Percentiles rank a stretch among this genome's conserved stretches.
These are phyloP conservation scores for Aspergillus carlsbadensis DNA, from an alignment of 495 filamentous ascomycete genomes.

Conservation along the genomic window DNA sequence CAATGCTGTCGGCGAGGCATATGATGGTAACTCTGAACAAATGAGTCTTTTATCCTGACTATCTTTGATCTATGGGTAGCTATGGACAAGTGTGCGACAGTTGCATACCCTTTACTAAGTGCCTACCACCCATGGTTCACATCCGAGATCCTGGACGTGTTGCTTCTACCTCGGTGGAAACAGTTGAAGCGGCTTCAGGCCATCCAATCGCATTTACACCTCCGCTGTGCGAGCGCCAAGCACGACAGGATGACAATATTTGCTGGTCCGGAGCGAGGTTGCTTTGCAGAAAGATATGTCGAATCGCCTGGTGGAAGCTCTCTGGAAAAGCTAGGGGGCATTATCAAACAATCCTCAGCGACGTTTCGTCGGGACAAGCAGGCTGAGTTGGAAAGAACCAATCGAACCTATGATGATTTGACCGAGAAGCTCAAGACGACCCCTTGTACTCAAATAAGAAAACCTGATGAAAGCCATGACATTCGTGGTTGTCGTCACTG, in stretches of 20 bases:
- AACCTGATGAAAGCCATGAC: slow-evolving; percentile 28
- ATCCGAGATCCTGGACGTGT: slow-evolving; percentile 47
- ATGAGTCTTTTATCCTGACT: slow-evolving; percentile 57
- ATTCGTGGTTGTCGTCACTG: slow-evolving; percentile 35
- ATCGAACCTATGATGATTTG: slow-evolving; percentile 12
- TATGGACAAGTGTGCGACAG: slow-evolving; percentile 49
- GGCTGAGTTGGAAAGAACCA: slow-evolving; percentile 35
- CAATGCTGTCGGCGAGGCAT: slow-evolving; percentile 29
- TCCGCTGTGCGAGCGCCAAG: slow-evolving; percentile 22
- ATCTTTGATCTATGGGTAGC: slow-evolving; percentile 61
- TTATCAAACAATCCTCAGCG: slow-evolving; percentile 32
- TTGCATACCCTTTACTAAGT: slow-evolving; percentile 39
- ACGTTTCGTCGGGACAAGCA: slow-evolving; percentile 30
- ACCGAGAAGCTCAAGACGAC: slow-evolving; percentile 32
- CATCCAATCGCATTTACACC: slow-evolving; percentile 48
- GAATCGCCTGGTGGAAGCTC: slow-evolving; percentile 20
- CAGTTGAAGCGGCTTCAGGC: slow-evolving; percentile 48
- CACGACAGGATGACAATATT: slow-evolving; percentile 41
- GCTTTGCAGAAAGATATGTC: slow-evolving; percentile 48
- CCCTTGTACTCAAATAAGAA: slow-evolving; percentile 23
- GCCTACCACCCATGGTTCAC: slow-evolving; percentile 54
- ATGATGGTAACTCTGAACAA: slow-evolving; percentile 44
- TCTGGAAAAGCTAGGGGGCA: slow-evolving; percentile 26
- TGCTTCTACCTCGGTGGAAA: slow-evolving; percentile 41
- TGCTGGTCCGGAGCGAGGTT: slow-evolving; percentile 28